Evolutionary conservation across 2,329 filamentous ascomycete species (phyloP), one percentile per base, ranked within the genome.

Genomic region (Claviceps cyperi): DNA sequence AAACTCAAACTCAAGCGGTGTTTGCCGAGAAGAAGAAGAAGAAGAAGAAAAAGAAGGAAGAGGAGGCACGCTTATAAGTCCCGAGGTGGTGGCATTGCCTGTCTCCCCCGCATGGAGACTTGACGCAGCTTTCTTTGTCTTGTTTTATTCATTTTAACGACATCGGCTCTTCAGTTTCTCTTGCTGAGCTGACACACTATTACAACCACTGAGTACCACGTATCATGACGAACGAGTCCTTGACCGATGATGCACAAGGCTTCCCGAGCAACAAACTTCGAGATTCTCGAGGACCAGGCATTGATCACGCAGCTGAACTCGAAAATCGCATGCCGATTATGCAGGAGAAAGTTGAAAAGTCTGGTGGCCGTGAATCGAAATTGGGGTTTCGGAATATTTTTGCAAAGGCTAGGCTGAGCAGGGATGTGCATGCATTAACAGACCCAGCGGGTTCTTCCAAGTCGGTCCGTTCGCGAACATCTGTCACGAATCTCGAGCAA

Each of bases 371-470:
- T 53, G 75, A 77, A 52, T 78, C 76, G 15, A 73, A 68, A 51
- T 57, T 78, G 47, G 75, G 72, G 3, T 59, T 79, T 46, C 67
- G 73, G 49, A 72, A 64, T 53, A 66, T 80, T 8, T 79, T 80
- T 55, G 65, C 69, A 40, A 69, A 72, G 52, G 65, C 66, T 19
- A 76, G 68, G 57, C 47, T 61, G 3, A 56, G 58, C 13, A 67
- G 65, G 52, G 64, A 69, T 5, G 50, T 54, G 4, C 65, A 69
- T 28, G 59, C 59, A 5, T 51, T 60, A 4, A 54, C 59, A 3
- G 59, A 62, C 8, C 58, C 63, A 39, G 57, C 60, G 40, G 61
- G 64, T 11, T 54, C 57, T 2, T 57, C 64, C 4, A 65, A 64
- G 43, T 58, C 64, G n/a, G 59, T 61, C 9, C 64, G 67, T 19